Base-by-base conservation (phyloP, 176 grass and related monocot species). In the Pontederia paniculata region DNA sequence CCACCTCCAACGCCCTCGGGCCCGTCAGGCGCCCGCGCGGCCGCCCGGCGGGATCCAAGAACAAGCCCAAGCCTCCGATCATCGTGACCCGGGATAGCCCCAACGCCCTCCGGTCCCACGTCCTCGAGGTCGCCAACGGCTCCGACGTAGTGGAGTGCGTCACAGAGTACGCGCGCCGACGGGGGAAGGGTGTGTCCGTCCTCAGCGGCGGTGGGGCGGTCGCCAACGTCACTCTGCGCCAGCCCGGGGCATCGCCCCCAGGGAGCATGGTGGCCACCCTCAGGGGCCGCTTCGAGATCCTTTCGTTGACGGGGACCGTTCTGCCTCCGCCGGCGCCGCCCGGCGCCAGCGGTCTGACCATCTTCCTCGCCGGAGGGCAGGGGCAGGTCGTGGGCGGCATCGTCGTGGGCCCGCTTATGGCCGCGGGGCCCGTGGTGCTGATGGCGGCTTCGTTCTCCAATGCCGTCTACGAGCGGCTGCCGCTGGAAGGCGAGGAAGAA, bases 81-180 rank as follows among this genome's bases (percentile, higher is more conserved):
- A 81, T 97, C 51, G 91, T 97, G 14, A 97, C 91, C 11, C 74
- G 91, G 52, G 86, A 97, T 65, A 97, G 83, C 68, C 91, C 91
- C 47, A 97, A 97, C 74, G 83, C 91, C 15, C 80, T 97, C 57
- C 91, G 84, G 74, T 97, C 91, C 13, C 91, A 97, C 56, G 83
- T 97, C 8, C 80, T 97, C 45, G 91, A 97, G 68, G 74, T 97
- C 8, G 68, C 86, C 9, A 76, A 58, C 18, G 91, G 91, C 12
- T 71, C 83, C 7, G 91, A 97, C 54, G 72, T 97, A 49, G 74
- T 97, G n/a, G 91, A 90, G 52, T 97, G 86, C 75, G 74, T 97
- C 18, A 64, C 79, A 11, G 91, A 97, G 67, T 97, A 97, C 73
- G 80, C 86, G 9, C 76, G 91, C 49, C 86, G 83, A 18, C 80